Evolutionary conservation across 202 grass and related monocot species (phyloP).

Genomic region (Schoenoplectus triqueter): DNA sequence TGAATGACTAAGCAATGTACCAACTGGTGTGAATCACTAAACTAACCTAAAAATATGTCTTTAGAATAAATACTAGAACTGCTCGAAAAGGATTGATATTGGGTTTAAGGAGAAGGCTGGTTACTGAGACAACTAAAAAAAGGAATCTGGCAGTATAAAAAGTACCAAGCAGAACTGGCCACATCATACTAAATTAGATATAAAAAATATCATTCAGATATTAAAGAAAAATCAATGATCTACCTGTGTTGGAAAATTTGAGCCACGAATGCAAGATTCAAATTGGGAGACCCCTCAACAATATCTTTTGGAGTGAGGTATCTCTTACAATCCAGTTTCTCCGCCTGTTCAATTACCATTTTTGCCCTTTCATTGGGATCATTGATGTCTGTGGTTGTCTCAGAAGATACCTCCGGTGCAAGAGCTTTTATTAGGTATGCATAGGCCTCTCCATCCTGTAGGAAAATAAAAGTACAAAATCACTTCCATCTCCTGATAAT

Average conservation of each 20-base stretch:
- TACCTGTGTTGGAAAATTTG: conserved; percentile 99
- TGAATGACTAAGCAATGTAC: not conserved
- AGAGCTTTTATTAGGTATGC: conserved; percentile 97
- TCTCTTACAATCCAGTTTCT: conserved; percentile 96
- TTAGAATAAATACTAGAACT: not conserved
- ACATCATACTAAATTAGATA: conserved; percentile 1
- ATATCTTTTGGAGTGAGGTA: conserved; percentile 96
- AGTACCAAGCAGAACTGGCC: not conserved
- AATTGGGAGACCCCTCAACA: conserved; percentile 93
- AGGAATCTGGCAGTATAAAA: not conserved
- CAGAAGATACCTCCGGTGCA: conserved; percentile 84
- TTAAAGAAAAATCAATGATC: conserved; percentile 32
- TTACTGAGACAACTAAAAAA: not conserved
- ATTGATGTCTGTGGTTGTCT: conserved; percentile 63
- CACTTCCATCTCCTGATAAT: not conserved
- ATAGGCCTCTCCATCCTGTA: conserved; percentile 97
- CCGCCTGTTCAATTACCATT: conserved; percentile 91
- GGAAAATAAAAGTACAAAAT: conserved; percentile 18
- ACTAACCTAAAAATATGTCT: not conserved
- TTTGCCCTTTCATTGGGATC: conserved; percentile 88
- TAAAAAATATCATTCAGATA: not conserved
- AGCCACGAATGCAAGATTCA: conserved; percentile 99
- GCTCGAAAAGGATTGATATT: not conserved
- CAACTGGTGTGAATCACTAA: not conserved
- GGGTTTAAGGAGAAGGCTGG: not conserved